A percentile compares a stretch with the other conserved stretches of the same genome.
These are phyloP conservation scores for Umbilicus rupestris DNA, from an alignment of 164 flowering plant genomes.

Conservation along the genomic window DNA sequence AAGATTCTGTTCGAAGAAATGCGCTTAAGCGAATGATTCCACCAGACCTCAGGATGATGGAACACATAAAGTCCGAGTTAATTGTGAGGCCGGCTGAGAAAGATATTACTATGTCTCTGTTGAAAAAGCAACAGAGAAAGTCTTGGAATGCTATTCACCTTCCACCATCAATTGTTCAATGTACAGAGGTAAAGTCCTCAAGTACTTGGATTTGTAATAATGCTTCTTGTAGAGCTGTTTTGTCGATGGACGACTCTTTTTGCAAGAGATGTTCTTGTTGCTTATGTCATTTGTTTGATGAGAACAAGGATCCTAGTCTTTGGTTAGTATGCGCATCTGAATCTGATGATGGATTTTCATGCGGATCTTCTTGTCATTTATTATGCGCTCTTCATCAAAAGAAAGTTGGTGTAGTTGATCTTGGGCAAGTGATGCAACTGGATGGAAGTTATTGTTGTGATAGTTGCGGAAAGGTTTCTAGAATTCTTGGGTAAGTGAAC, in stretches of 20 bases:
- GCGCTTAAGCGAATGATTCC: neutral
- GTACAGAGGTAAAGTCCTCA: neutral
- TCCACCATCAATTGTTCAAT: neutral
- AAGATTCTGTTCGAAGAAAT: neutral
- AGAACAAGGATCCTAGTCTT: slow-evolving; percentile 52
- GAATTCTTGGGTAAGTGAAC: slow-evolving; percentile 25
- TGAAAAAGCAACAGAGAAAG: neutral
- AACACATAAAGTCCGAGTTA: neutral
- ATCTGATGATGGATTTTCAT: slow-evolving; percentile 18
- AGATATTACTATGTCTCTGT: neutral
- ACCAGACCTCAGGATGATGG: neutral
- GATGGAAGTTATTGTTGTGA: slow-evolving; percentile 38
- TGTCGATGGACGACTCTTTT: slow-evolving; percentile 21
- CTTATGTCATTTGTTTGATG: slow-evolving; percentile 37
- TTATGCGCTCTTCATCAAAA: slow-evolving; percentile 32
- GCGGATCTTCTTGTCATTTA: slow-evolving; percentile 46
- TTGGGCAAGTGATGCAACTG: slow-evolving; percentile 15
- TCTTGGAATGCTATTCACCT: neutral
- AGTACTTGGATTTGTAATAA: slow-evolving; percentile 23
- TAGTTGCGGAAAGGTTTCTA: slow-evolving; percentile 31
- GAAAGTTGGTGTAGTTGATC: slow-evolving; percentile 24
- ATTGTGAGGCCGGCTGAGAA: neutral
- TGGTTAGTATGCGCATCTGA: slow-evolving; percentile 40
- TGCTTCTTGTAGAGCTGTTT: slow-evolving; percentile 35
- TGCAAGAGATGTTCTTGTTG: slow-evolving; percentile 55